These are phyloP conservation scores for Colletotrichum godetiae DNA, from an alignment of 2,329 filamentous ascomycete species.

Conservation along the genomic window DNA sequence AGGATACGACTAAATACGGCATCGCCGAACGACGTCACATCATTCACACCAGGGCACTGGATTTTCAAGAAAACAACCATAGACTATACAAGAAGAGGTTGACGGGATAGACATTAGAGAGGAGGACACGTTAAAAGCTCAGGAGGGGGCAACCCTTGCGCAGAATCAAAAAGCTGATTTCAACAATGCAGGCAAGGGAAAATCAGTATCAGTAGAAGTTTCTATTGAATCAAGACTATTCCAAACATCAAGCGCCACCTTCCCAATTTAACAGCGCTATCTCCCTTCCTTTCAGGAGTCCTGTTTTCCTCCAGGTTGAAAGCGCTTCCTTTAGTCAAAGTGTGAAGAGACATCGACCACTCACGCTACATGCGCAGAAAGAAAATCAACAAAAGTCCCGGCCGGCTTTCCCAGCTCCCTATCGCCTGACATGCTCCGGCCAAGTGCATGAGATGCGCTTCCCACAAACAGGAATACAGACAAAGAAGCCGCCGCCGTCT, in stretches of 20 bases:
- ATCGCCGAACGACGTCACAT: too few relatives aligned
- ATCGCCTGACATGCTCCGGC: too few relatives aligned
- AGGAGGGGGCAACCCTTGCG: neutral
- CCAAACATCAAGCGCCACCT: neutral
- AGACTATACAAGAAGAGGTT: neutral
- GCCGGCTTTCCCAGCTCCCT: neutral
- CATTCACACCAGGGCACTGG: too few relatives aligned
- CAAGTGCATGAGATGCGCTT: neutral
- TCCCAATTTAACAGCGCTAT: neutral
- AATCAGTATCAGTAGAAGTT: neutral
- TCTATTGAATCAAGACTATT: neutral
- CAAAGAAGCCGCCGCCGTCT: neutral
- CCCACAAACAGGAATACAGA: neutral
- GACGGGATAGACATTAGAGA: neutral
- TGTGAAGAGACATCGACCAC: neutral
- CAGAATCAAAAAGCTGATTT: neutral
- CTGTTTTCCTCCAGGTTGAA: neutral
- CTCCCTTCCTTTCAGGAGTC: neutral
- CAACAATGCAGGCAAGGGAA: neutral
- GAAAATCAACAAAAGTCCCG: neutral
- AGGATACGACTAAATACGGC: too few relatives aligned
- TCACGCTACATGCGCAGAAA: neutral
- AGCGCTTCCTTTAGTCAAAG: neutral
- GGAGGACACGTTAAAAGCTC: neutral
- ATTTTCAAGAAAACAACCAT: neutral